Evolutionary conservation across 164 flowering plant species (phyloP), one percentile per base, ranked within the genome.

Genomic region (Cinnamomum chago): DNA sequence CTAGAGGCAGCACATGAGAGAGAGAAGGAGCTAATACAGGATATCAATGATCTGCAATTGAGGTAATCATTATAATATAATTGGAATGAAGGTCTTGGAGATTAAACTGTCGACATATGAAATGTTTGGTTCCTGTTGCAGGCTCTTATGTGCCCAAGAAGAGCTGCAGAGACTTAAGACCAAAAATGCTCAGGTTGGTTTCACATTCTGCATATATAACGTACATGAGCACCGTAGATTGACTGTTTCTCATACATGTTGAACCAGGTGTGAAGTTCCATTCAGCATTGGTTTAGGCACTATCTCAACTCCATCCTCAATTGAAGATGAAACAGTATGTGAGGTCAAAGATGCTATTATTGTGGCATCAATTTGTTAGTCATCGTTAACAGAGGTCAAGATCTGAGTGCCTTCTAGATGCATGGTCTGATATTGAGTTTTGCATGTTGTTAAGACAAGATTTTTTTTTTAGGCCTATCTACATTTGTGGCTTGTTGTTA

Each of bases 1-100:
- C 80, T 89, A 23, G 98, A 90, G 82, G 82, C 83, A n/a, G 87
- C 92, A n/a, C 88, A 89, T 76, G 98, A 93, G 3, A 83, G 91
- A 80, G 98, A 93, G 65, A 89, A 88, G 79, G 92, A 90, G 58
- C 79, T 92, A 71, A 81, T 88, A 64, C 90, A 83, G 67, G 98
- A 92, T 78, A 72, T 92, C 66, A 84, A 87, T 14, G 92, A 90
- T n/a, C 68, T 93, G 71, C 91, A 86, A 35, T 83, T 88, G 89
- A 93, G 94, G 98, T 92, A 89, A 10, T 68, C 55, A 68, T n/a
- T 13, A 40, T 24, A 64, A 15, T 5, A 30, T 28, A 14, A 67
- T 27, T 30, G 11, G 47, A 67, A 28, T 67, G 18, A 17, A 5
- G 40, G 15, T 67, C 4, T 67, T 67, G 20, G 18, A 24, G 3